A percentile compares a stretch with the other conserved stretches of the same genome.
Conservation (phyloP, 2,329 filamentous ascomycete species). For the Aspergillus aculeatinus region DNA sequence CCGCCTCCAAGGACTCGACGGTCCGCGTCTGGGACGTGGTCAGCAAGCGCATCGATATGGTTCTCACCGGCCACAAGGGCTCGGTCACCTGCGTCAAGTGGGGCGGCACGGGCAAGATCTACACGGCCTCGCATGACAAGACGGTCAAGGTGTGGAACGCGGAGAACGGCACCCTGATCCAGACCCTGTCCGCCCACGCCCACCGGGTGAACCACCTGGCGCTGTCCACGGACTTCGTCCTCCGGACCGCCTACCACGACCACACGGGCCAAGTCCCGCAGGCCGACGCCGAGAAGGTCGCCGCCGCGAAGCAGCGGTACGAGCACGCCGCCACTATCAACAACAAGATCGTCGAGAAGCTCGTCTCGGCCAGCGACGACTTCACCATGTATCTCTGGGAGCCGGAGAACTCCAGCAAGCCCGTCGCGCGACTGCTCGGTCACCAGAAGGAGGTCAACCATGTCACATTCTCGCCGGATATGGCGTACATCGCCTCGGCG, state of each 20-base stretch:
- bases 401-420: constrained; percentile 73
- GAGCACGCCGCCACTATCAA: constrained; percentile 77
- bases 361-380: constrained; percentile 91
- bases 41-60: constrained; percentile 73
- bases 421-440: constrained; percentile 81
- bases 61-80: constrained; percentile 83
- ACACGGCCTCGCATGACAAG: constrained; percentile 86
- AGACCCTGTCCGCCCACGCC: constrained; percentile 77
- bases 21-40: constrained; percentile 84
- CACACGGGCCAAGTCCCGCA: constrained; percentile 70
- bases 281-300: constrained; percentile 67
- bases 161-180: constrained; percentile 72
- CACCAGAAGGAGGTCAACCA: constrained; percentile 98
- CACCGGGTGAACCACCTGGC: constrained; percentile 97
- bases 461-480: constrained; percentile 90
- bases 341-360: constrained; percentile 74
- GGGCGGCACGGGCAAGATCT: constrained; percentile 85
- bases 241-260: constrained; percentile 83
- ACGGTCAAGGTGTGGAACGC: constrained; percentile 89
- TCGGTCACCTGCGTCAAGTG: constrained; percentile 89
- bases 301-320: constrained; percentile 77
- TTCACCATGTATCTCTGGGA: constrained; percentile 98
- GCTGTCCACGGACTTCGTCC: constrained; percentile 85
- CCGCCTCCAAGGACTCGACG: constrained; percentile 85
- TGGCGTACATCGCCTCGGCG: constrained; percentile 78